Percentiles rank a stretch among this genome's conserved stretches.
Evolutionary conservation across 768 basidiomycete genomes (phyloP).

Genomic region (Boletus pseudo-olivaceus): DNA sequence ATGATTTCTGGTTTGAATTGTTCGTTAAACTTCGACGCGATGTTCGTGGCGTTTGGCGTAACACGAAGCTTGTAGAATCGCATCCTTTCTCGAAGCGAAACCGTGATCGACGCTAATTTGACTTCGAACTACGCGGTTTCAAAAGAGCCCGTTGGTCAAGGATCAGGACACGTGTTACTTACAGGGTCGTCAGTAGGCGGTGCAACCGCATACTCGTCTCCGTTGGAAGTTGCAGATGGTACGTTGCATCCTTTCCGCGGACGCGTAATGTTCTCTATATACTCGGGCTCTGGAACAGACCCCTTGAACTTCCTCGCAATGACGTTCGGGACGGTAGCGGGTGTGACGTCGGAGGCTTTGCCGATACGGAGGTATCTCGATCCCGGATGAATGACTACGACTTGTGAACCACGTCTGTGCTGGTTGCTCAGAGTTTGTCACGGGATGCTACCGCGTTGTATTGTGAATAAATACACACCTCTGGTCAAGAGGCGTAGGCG

Average conservation of each 20-base stretch:
- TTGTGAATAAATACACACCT: conserved; percentile 35
- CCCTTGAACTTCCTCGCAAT: conserved; percentile 63
- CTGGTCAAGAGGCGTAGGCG: conserved; percentile 37
- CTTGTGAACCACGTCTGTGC: conserved; percentile 69
- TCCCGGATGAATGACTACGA: conserved; percentile 77
- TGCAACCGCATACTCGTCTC: conserved; percentile 51
- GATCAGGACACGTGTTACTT: conserved; percentile 21
- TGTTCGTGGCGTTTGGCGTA: conserved; percentile 64
- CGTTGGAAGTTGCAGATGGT: conserved; percentile 27
- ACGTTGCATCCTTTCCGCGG: conserved; percentile 40
- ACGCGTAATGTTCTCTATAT: conserved; percentile 51
- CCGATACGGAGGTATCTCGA: conserved; percentile 73
- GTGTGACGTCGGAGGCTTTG: conserved; percentile 72
- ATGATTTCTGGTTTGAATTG: conserved; percentile 86
- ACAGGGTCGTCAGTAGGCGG: conserved; percentile 61
- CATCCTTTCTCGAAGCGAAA: conserved; percentile 79
- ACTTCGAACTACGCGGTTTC: conserved; percentile 56
- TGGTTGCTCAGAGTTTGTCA: conserved; percentile 29
- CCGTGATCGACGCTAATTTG: conserved; percentile 67
- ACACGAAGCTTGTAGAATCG: conserved; percentile 79
- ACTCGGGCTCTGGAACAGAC: conserved; percentile 40
- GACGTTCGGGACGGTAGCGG: conserved; percentile 63
- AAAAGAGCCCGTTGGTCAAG: neutral
- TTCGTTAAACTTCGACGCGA: conserved; percentile 77
- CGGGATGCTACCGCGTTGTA: conserved; percentile 6